These are phyloP conservation scores for Eutreptiella sp. DNA, from an alignment of 208 protist species.

Conservation along the genomic window DNA sequence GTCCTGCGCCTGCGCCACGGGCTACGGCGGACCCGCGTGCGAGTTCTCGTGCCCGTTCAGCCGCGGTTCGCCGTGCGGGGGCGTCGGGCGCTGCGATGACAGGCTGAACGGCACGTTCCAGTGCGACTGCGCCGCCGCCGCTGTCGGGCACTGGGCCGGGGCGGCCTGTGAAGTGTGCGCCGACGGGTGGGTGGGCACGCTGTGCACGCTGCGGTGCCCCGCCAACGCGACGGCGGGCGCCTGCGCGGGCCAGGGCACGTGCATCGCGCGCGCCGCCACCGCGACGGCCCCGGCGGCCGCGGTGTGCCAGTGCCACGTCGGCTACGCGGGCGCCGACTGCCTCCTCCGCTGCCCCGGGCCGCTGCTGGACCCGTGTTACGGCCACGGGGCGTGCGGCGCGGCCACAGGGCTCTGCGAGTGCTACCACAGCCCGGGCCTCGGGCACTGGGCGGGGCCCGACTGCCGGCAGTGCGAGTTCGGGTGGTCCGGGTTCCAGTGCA, in stretches of 20 bases:
- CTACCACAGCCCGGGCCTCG: not conserved
- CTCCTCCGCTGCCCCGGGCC: too few species aligned
- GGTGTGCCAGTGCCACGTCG: too few species aligned
- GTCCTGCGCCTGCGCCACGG: not conserved
- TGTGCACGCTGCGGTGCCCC: slow-evolving; percentile 11
- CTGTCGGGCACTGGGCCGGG: slow-evolving; percentile 18
- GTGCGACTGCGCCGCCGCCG: not conserved
- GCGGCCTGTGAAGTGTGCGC: slow-evolving; percentile 15
- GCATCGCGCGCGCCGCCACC: slow-evolving; percentile 8
- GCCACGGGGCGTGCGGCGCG: not conserved
- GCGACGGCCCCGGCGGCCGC: slow-evolving; percentile 3
- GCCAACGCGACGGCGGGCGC: not conserved
- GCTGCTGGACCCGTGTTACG: too few species aligned
- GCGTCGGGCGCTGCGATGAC: not conserved
- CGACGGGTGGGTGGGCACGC: slow-evolving; percentile 8
- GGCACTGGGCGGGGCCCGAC: not conserved
- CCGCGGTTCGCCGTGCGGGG: not conserved
- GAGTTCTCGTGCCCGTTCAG: not conserved
- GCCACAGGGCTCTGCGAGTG: not conserved
- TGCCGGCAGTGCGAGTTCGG: slow-evolving; percentile 1
- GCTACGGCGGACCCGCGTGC: not conserved
- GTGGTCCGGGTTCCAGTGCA: not conserved
- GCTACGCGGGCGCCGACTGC: too few species aligned
- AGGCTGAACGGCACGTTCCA: not conserved
- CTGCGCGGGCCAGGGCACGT: slow-evolving; percentile 16